Evolutionary conservation across 495 filamentous ascomycete genomes (phyloP).

Genomic region (Amniculicola lignicola): DNA sequence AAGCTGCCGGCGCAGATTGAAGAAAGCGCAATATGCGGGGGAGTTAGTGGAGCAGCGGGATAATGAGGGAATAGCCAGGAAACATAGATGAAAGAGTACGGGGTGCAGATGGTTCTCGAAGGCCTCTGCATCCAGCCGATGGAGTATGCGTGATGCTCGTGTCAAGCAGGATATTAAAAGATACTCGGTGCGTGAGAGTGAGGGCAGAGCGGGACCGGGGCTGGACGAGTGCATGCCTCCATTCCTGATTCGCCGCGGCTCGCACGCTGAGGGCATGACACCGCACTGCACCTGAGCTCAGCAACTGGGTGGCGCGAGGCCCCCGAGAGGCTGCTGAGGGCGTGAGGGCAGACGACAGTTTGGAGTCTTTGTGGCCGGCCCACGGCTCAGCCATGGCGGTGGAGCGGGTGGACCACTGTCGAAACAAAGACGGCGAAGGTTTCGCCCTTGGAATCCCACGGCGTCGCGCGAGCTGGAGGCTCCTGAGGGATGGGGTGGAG

Average conservation of each 20-base stretch:
- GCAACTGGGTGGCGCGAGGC: background rate
- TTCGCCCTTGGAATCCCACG: too few relatives aligned
- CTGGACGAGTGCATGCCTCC: too few relatives aligned
- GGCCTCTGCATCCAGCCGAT: background rate
- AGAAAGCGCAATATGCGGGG: slow-evolving; percentile 24
- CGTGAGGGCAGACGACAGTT: slow-evolving; percentile 26
- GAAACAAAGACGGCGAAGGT: slow-evolving; percentile 1
- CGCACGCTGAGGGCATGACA: too few relatives aligned
- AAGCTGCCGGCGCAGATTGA: slow-evolving; percentile 22
- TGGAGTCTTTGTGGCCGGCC: background rate
- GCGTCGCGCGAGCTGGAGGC: too few relatives aligned
- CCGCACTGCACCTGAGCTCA: too few relatives aligned
- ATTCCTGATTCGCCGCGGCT: too few relatives aligned
- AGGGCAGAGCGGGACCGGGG: too few relatives aligned
- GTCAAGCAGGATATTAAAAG: too few relatives aligned
- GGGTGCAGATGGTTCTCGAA: slow-evolving; percentile 31
- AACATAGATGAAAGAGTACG: slow-evolving; percentile 28
- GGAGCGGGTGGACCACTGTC: background rate
- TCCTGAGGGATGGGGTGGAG: too few relatives aligned
- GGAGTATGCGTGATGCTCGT: too few relatives aligned
- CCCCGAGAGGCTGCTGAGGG: too few relatives aligned
- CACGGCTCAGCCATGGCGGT: background rate
- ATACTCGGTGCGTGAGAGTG: too few relatives aligned
- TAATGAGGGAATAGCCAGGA: slow-evolving; percentile 6
- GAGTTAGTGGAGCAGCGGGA: background rate